phyloP scores from a whole-genome alignment of 805 yeast genomes.

The Cyberlindnera meyerae region DNA sequence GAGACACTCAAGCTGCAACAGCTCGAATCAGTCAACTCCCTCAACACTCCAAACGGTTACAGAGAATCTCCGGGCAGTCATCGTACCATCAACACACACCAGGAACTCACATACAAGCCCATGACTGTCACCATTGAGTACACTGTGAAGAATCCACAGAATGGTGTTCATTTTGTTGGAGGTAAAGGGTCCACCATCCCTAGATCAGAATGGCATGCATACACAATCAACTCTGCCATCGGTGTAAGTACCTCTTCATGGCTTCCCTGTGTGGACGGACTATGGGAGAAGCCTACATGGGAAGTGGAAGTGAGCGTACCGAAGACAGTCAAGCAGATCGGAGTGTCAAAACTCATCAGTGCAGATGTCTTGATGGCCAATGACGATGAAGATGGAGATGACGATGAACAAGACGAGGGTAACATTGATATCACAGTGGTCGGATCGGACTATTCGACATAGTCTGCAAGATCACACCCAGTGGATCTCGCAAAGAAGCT shows the following conservation, averaged over 20 bases:
- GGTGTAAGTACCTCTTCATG: constrained; percentile 89
- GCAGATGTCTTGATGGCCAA: constrained; percentile 17
- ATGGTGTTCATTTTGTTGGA: constrained; percentile 75
- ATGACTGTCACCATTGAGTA: constrained; percentile 67
- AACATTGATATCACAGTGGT: constrained; percentile 55
- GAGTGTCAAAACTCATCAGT: constrained; percentile 32
- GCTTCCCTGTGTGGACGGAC: constrained; percentile 92
- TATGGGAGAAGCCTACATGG: constrained; percentile 91
- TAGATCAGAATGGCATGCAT: constrained; percentile 69
- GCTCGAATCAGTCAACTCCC: constrained; percentile 40
- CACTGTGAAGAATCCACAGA: constrained; percentile 55
- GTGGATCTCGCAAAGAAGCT: constrained; percentile 69
- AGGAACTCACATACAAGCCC: constrained; percentile 62
- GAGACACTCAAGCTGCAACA: constrained; percentile 57
- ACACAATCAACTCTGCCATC: constrained; percentile 73
- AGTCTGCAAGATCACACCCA: constrained; percentile 70
- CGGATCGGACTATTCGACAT: constrained; percentile 64
- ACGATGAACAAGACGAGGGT: constrained; percentile 28
- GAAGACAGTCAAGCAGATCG: constrained; percentile 69
- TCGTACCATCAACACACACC: constrained; percentile 14
- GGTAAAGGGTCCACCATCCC: constrained; percentile 40
- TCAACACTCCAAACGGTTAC: constrained; percentile 33
- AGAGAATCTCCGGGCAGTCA: constrained; percentile 35
- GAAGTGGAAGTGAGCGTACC: constrained; percentile 84
- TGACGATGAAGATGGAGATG: constrained; percentile 27